Evolutionary conservation across 306 rosid genomes (phyloP), one percentile per base, ranked within the genome.

Genomic region (Cucurbita moschata): DNA sequence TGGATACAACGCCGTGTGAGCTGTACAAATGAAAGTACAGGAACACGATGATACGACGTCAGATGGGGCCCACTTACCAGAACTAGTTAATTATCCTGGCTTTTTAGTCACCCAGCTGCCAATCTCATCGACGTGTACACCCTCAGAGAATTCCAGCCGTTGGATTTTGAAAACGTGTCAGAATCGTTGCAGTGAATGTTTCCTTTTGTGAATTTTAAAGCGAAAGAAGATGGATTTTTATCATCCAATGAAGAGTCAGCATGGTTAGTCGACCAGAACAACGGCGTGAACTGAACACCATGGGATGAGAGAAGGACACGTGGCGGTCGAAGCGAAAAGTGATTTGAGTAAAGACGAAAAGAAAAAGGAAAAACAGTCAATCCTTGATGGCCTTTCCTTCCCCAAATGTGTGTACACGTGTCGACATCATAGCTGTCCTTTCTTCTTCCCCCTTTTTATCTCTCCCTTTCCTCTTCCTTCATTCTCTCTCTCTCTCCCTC

Each of bases 361-460:
- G 0, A 7, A 37, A 37, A 35, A 11, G 11, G 1, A 5, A 11
- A 35, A 35, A 30, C 0, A 56, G 6, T 59, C 42, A n/a, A 62
- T 62, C 35, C 47, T 1, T 30, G 35, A 38, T 63, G 1, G 11
- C 30, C 69, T 63, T 63, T 18, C 52, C 37, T 42, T 64, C 71
- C 18, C 19, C 43, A 62, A 79, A 83, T 75, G 86, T 89, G 93
- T 88, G 87, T 79, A 84, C 91, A 90, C 96, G 96, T 86, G 96
- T 86, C 93, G 1, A 19, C 21, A 53, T 71, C 63, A 35, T 49
- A 81, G 75, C 59, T 76, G 75, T 80, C 78, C 81, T 52, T 76
- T 76, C 73, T 14, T 23, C 59, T 76, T 7, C 80, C 4, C 80
- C 11, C 80, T 78, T 81, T 84, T 86, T 84, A 84, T 85, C 85